Base-by-base conservation (phyloP, 139 green algal genomes). In the Picocystis salinarum region DNA sequence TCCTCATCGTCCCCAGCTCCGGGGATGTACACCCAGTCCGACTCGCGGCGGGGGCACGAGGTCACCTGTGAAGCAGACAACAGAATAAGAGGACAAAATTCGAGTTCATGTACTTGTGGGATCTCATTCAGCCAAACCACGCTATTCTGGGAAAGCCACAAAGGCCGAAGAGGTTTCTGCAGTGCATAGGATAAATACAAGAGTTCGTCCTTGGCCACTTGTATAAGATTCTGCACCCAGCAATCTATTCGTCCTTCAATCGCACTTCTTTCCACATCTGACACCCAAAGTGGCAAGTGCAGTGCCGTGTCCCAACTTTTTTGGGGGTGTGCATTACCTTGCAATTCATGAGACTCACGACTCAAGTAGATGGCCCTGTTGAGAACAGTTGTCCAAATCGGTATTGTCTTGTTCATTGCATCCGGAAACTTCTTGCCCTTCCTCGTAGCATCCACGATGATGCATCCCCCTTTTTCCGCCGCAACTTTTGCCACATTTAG, bases 1-100 rank as follows among this genome's bases (percentile, higher is more conserved):
- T 96, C 87, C 64, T 97, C 83, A 41, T 97, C 87, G 52, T 97
- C 87, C 1, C 70, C 87, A 0, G 84, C 87, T 0, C 87, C 85
- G 2, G 76, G 67, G 28, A 88, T 59, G 61, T 92, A 91, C 12
- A 23, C 42, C 39, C 41, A 73, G n/a, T 34, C 15, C 40, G 12
- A 18, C 42, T 46, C 12, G 42, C 26, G 24, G 7, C 15, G 7
- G 36, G 36, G 10, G 20, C 18, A 6, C 41, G 17, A 33, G 1
- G 58, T 39, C 19, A 72, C 61, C 37, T 70, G 42, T 0, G 85
- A 94, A 5, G 79, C 83, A 2, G 80, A 92, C 1, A 95, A 50
- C 9, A 94, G 69, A 39, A 89, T 44, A 0, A 95, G 34, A 0
- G 86, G 77, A 0, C 71, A 85, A 61, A 93, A 95, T 22, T 63